A percentile compares a stretch with the other conserved stretches of the same genome.
These are phyloP conservation scores for Diplodia seriata DNA, from an alignment of 2,329 filamentous ascomycete genomes.

Conservation along the genomic window DNA sequence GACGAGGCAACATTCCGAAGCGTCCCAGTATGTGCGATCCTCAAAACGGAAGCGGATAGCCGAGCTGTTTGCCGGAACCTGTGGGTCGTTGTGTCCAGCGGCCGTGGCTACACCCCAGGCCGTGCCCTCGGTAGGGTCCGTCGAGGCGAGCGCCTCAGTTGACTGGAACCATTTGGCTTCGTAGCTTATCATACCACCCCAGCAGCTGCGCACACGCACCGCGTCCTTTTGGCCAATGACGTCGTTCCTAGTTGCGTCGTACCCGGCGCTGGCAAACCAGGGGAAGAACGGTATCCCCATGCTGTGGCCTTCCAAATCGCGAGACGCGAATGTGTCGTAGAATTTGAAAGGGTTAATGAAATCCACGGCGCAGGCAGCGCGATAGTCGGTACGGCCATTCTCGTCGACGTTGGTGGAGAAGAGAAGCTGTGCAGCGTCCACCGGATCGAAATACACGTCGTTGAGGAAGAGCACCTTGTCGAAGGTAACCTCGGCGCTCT, in stretches of 20 bases:
- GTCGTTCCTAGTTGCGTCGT: conserved; percentile 63
- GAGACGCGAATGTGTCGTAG: conserved; percentile 76
- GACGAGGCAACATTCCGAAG: conserved; percentile 58
- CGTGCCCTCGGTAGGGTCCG: conserved; percentile 28
- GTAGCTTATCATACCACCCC: conserved; percentile 77
- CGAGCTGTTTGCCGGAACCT: conserved; percentile 37
- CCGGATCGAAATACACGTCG: conserved; percentile 68
- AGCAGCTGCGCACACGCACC: conserved; percentile 75
- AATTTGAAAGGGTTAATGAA: conserved; percentile 71
- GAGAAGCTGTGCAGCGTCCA: conserved; percentile 66
- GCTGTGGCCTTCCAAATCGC: conserved; percentile 69
- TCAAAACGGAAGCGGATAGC: conserved; percentile 55
- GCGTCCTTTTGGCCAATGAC: conserved; percentile 67
- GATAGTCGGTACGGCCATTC: conserved; percentile 63
- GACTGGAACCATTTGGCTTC: conserved; percentile 65
- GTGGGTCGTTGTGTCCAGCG: conserved; percentile 25
- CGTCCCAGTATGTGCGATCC: conserved; percentile 54
- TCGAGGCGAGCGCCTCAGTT: conserved; percentile 11
- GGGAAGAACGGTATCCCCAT: conserved; percentile 72
- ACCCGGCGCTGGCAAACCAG: conserved; percentile 64
- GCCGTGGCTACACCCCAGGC: conserved; percentile 31
- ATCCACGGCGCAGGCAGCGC: conserved; percentile 74
- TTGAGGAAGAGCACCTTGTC: conserved; percentile 69
- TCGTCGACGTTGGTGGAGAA: conserved; percentile 66
- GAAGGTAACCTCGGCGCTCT: conserved; percentile 61